These are phyloP conservation scores for Drechslerella coelobrocha DNA, from an alignment of 2,329 filamentous ascomycete species.

Conservation along the genomic window DNA sequence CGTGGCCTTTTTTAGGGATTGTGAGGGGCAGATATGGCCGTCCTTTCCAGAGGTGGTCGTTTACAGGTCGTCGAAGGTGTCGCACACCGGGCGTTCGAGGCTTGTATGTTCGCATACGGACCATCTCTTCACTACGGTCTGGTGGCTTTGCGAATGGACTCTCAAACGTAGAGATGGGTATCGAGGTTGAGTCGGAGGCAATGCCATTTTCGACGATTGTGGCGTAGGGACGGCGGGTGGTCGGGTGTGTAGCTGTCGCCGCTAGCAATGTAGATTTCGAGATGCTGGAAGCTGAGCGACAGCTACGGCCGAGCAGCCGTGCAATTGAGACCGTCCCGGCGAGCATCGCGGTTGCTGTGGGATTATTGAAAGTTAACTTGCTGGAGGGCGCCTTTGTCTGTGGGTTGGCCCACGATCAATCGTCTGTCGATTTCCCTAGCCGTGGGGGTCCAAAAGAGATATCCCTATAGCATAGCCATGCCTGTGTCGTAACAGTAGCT, in stretches of 20 bases:
- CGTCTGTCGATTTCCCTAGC: not conserved
- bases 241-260: not conserved
- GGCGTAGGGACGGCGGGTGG: constrained; percentile 20
- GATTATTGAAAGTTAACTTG: not conserved
- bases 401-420: not conserved
- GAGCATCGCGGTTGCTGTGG: constrained; percentile 33
- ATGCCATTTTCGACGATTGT: constrained; percentile 12
- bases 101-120: constrained; percentile 81
- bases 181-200: constrained; percentile 4
- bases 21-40: constrained; percentile 82
- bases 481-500: constrained; percentile 13
- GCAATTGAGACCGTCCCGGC: constrained; percentile 29
- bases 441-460: not conserved
- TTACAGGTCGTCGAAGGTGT: constrained; percentile 89
- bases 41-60: constrained; percentile 97
- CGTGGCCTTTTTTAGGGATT: constrained; percentile 88
- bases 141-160: constrained; percentile 45
- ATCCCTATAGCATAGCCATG: constrained; percentile 19
- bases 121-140: constrained; percentile 57
- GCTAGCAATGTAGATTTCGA: constrained; percentile 21
- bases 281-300: constrained; percentile 6
- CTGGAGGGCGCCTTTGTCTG: not conserved
- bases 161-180: constrained; percentile 42
- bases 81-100: constrained; percentile 90
- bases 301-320: constrained; percentile 43